Evolutionary conservation across 2,329 filamentous ascomycete genomes (phyloP).

Genomic region (Curvularia sp.): DNA sequence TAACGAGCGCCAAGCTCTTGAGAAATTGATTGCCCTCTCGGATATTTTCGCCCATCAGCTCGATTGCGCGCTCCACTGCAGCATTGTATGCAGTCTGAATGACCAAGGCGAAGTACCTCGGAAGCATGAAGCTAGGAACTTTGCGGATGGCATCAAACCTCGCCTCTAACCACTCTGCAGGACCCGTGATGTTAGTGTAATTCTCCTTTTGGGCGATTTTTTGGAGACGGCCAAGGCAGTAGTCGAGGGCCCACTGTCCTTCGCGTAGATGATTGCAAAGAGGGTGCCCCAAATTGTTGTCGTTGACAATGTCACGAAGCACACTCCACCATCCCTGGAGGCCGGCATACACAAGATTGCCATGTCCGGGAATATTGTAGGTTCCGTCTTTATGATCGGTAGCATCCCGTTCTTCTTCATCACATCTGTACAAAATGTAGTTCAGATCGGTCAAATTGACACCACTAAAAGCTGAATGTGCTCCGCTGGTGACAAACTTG

Average conservation of each 20-base stretch:
- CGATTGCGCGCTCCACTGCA: conserved; percentile 77
- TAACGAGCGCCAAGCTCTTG: conserved; percentile 87
- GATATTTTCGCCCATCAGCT: conserved; percentile 79
- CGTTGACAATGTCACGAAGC: conserved; percentile 79
- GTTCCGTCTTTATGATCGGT: conserved; percentile 84
- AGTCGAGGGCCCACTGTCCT: conserved; percentile 92
- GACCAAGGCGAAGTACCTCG: conserved; percentile 90
- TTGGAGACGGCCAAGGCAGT: conserved; percentile 79
- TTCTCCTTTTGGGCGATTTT: conserved; percentile 69
- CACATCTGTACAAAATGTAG: conserved; percentile 87
- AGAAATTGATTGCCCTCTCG: conserved; percentile 86
- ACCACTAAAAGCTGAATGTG: conserved; percentile 76
- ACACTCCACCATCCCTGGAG: conserved; percentile 99
- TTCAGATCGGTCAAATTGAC: conserved; percentile 85
- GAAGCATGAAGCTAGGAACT: conserved; percentile 87
- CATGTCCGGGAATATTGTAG: conserved; percentile 84
- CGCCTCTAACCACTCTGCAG: conserved; percentile 79
- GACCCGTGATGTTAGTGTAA: conserved; percentile 68
- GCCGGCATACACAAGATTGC: conserved; percentile 89
- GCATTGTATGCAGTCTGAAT: conserved; percentile 87
- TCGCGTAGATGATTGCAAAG: conserved; percentile 91
- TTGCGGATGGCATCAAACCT: conserved; percentile 85
- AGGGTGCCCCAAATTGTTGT: conserved; percentile 92
- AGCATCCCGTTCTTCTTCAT: conserved; percentile 83
- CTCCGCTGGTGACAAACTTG: conserved; percentile 83